Conservation (phyloP, 305 asterid genomes). For the Rubia tinctorum region DNA sequence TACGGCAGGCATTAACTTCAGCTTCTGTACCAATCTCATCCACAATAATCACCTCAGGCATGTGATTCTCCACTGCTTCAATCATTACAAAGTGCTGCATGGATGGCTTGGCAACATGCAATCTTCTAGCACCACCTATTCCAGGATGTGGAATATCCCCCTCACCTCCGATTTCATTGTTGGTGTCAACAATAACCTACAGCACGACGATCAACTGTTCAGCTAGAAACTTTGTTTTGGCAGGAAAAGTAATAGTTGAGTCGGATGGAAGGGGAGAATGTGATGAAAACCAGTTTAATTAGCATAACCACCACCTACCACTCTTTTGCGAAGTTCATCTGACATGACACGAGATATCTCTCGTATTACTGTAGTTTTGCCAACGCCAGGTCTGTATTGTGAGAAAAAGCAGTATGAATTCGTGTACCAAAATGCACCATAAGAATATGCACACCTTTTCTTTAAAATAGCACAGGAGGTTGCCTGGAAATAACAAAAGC, state of each 20-base stretch:
- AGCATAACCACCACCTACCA: conserved; percentile 42
- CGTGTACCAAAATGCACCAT: neutral
- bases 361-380: conserved; percentile 72
- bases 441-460: neutral
- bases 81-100: conserved; percentile 72
- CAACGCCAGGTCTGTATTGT: conserved; percentile 71
- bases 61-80: conserved; percentile 86
- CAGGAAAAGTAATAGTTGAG: neutral
- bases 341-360: conserved; percentile 67
- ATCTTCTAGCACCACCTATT: conserved; percentile 68
- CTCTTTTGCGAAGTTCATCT: conserved; percentile 71
- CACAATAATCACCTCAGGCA: conserved; percentile 78
- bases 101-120: conserved; percentile 66
- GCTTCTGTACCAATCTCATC: conserved; percentile 77
- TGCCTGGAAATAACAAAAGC: neutral
- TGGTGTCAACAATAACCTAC: conserved; percentile 74
- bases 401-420: neutral
- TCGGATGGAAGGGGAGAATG: conserved; percentile 4
- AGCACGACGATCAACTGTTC: neutral
- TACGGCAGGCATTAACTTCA: conserved; percentile 73
- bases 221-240: neutral
- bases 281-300: neutral
- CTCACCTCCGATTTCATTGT: conserved; percentile 78
- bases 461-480: neutral
- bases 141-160: conserved; percentile 84